These are phyloP conservation scores for Leishmania gerbilli DNA, from an alignment of 208 protist species.

Conservation along the genomic window DNA sequence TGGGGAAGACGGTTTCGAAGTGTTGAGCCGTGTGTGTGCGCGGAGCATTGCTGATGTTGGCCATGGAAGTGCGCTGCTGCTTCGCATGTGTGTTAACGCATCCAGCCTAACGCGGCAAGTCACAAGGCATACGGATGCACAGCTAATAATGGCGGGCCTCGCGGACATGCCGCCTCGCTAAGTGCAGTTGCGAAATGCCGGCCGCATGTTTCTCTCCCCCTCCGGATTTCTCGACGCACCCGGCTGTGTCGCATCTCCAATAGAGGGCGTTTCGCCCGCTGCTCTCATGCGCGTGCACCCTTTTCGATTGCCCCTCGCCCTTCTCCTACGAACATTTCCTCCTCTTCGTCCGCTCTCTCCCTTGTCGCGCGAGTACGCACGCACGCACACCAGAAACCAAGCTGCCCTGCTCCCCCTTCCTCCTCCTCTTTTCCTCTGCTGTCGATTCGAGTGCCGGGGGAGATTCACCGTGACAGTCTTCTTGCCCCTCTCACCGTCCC, in stretches of 20 bases:
- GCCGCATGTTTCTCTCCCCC: not conserved
- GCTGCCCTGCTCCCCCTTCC: constrained; percentile 1
- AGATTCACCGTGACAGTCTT: not conserved
- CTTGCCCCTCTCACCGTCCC: not conserved
- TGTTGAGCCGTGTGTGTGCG: not conserved
- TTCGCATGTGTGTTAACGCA: not conserved
- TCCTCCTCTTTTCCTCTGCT: not conserved
- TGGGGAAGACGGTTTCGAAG: not conserved
- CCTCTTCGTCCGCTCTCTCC: not conserved
- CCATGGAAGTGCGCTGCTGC: not conserved
- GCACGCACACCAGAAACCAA: not conserved
- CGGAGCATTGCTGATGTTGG: not conserved
- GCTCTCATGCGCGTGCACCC: not conserved
- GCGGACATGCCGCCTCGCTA: not conserved
- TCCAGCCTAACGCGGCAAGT: not conserved
- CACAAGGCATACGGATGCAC: not conserved
- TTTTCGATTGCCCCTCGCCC: not conserved
- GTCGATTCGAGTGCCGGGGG: not conserved
- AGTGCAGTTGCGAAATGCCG: no score
- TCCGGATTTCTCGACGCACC: not conserved
- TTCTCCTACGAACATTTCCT: not conserved
- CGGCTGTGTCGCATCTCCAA: not conserved
- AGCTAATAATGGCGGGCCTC: not conserved
- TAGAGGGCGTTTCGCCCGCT: not conserved
- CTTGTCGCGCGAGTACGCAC: not conserved